These are phyloP conservation scores for Stentor roeselii DNA, from an alignment of 73 alveolate genomes.

Conservation along the genomic window DNA sequence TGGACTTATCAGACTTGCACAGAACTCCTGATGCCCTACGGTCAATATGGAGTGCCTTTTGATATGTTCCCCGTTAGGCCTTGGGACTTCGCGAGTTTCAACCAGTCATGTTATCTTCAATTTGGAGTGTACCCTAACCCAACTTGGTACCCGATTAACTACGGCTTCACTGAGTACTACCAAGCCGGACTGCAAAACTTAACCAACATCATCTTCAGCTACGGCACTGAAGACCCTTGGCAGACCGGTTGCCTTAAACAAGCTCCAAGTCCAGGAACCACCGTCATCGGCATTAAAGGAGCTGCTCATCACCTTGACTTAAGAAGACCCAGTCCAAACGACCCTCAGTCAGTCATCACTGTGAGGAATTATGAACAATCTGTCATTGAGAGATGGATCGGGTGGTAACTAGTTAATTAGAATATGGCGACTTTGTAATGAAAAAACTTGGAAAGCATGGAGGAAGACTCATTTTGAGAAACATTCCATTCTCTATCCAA, in stretches of 20 bases:
- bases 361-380: neutral
- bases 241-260: conserved; percentile 50
- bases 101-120: conserved; percentile 27
- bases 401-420: neutral
- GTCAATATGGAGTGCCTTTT: conserved; percentile 35
- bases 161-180: conserved; percentile 44
- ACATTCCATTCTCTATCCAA: neutral
- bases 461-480: conserved; percentile 24
- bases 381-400: neutral
- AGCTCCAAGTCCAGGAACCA: conserved; percentile 2
- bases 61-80: conserved; percentile 46
- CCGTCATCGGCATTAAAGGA: neutral
- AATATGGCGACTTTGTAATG: no score
- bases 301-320: neutral
- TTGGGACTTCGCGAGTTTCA: conserved; percentile 27
- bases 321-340: neutral
- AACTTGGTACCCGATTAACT: conserved; percentile 37
- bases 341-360: neutral
- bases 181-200: conserved; percentile 10
- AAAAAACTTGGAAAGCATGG: conserved; percentile 25
- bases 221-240: conserved; percentile 66
- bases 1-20: conserved; percentile 57
- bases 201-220: conserved; percentile 46
- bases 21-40: conserved; percentile 59
- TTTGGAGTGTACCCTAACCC: conserved; percentile 40